Evolutionary conservation across 2,329 filamentous ascomycete genomes (phyloP).

Genomic region (Pestalotiopsis sp.): DNA sequence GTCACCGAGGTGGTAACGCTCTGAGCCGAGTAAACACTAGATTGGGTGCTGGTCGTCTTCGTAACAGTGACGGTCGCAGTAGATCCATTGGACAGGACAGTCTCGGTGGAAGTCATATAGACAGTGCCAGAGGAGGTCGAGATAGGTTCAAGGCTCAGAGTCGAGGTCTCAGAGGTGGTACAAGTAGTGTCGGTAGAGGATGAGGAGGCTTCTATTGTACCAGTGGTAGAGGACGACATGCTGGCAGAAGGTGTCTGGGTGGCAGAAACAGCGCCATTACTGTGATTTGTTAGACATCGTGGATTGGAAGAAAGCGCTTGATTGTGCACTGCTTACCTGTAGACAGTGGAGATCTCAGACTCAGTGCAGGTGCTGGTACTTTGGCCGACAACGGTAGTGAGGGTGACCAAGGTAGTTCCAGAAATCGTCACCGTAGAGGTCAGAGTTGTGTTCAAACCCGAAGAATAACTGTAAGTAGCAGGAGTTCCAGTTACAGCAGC

Average conservation of each 20-base stretch:
- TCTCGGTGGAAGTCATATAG: not conserved
- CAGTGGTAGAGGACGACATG: slow-evolving; percentile 6
- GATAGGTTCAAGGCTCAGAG: not conserved
- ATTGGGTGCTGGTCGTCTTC: not conserved
- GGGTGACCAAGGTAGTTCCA: not conserved
- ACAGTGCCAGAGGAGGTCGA: not conserved
- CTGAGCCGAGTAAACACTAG: not conserved
- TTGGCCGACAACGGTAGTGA: not conserved
- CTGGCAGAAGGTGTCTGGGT: not conserved
- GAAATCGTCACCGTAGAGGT: not conserved
- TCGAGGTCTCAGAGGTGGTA: not conserved
- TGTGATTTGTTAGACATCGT: not conserved
- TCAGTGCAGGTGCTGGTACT: slow-evolving; percentile 6
- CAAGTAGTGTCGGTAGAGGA: not conserved
- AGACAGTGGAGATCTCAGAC: slow-evolving; percentile 7
- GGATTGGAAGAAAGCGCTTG: not conserved
- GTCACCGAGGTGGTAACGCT: not conserved
- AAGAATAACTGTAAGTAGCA: not conserved
- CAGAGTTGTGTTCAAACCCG: not conserved
- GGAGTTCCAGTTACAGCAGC: not conserved
- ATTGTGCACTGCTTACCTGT: not conserved
- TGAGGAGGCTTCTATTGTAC: not conserved
- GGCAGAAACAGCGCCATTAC: slow-evolving; percentile 8
- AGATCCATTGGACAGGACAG: not conserved
- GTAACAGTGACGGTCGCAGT: not conserved